Evolutionary conservation across 176 grass and related monocot species (phyloP), one percentile per base, ranked within the genome.

Genomic region (Cenchrus purpureus): DNA sequence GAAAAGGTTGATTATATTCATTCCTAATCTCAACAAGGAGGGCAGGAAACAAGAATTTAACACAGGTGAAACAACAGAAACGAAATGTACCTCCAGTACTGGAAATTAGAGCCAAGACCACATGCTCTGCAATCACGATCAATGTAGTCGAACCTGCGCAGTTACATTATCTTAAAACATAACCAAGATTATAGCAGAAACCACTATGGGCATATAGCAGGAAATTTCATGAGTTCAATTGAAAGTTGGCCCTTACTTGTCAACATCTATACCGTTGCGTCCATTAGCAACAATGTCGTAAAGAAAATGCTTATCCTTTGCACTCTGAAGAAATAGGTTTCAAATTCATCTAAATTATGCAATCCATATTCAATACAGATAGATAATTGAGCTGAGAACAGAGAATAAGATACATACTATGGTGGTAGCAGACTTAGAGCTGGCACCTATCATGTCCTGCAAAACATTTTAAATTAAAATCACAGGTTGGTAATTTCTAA

Each of bases 241-340:
- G 29, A 85, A 81, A 76, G 65, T 65, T 82, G 25, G 37, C 43
- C 54, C 87, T 74, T 87, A 98, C 96, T 98, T 98, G 85, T 98
- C 96, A 81, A 98, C 96, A 89, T 98, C 96, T 85, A 98, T 98
- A 59, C 96, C 96, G 68, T 92, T 98, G 83, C 91, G 89, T 49
- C 96, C 96, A 88, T 98, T 98, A 74, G 96, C 96, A 87, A 98
- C 96, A 86, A 98, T 98, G 83, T 98, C 96, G 89, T 98, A 98
- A 45, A 98, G 88, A 83, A 98, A 98, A 58, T 43, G 67, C 57
- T 98, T 98, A 62, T 98, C 93, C 83, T 92, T 95, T 55, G 71
- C 84, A 88, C 87, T 83, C 96, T 98, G 43, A 48, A 74, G 34
- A 88, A 82, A 61, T 46, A 85, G 76, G 19, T 82, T 67, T 59